Evolutionary conservation across 2,329 filamentous ascomycete species (phyloP), one percentile per base, ranked within the genome.

Genomic region (Fusarium sp.): DNA sequence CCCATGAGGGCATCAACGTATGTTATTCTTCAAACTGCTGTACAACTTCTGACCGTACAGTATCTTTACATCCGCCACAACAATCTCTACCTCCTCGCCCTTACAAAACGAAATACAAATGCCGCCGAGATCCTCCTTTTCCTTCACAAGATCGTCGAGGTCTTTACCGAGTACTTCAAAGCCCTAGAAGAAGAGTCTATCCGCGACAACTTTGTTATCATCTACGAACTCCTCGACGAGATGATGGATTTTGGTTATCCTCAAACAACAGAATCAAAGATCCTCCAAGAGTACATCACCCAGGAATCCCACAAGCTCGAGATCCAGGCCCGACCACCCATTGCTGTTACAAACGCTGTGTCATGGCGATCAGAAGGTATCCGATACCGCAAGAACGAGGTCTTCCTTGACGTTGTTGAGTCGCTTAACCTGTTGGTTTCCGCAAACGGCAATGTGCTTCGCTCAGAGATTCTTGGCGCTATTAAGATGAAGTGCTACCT

Each of bases 211-310:
- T 99, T 99, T 78, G 96, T 99, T 79, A 90, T 99, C 77, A 99
- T 99, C 77, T 99, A 99, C 85, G 96, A 99, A 82, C 83, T 99
- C 65, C 88, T 99, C 67, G 96, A 99, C 78, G 96, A 99, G 84
- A 99, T 99, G 96, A 99, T 99, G 96, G 96, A 99, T 82, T 99
- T 99, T 84, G 96, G 96, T 68, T 97, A 99, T 79, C 96, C 96
- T 7, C 96, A 99, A 80, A 99, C 96, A 11, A 99, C 96, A 71
- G 96, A 99, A 81, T 93, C 89, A 79, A 99, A 99, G 87, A 99
- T 99, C 79, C 84, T 99, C 64, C 96, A 99, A 81, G 96, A 99
- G 84, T 97, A 97, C 83, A 99, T 99, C 79, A 99, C 96, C 40
- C 96, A 99, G 81, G 96, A 99, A 82, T 97, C 94, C 54, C 96